phyloP scores from a whole-genome alignment of 441 rosid genomes.

The Erysimum pusillum region DNA sequence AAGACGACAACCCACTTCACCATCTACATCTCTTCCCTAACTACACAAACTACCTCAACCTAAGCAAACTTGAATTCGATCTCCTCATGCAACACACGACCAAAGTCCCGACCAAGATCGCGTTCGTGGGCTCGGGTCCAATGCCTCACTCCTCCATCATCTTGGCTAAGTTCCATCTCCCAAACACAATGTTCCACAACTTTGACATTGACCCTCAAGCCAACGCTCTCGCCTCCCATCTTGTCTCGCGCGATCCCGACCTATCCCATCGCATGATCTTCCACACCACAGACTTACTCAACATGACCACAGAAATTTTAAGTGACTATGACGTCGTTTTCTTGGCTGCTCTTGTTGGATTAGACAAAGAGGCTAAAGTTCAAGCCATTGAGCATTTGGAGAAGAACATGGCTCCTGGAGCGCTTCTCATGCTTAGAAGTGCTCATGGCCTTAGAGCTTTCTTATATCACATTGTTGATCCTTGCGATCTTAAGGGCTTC shows the following conservation, averaged over 20 bases:
- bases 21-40: no score
- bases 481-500: conserved; percentile 71
- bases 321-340: conserved; percentile 66
- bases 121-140: not conserved
- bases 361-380: conserved; percentile 73
- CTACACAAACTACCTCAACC: no score
- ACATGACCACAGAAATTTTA: conserved; percentile 42
- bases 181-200: conserved; percentile 67
- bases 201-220: conserved; percentile 72
- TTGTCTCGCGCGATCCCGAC: conserved; percentile 65
- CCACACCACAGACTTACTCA: conserved; percentile 62
- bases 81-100: no score
- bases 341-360: conserved; percentile 85
- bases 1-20: no score
- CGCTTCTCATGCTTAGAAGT: conserved; percentile 75
- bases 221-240: conserved; percentile 57
- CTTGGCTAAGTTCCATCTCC: conserved; percentile 69
- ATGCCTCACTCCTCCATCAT: conserved; percentile 84
- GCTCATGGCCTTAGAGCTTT: conserved; percentile 84
- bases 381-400: conserved; percentile 67
- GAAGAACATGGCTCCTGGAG: conserved; percentile 73
- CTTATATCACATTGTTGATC: conserved; percentile 74
- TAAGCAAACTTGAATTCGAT: no score
- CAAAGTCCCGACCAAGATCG: no score
- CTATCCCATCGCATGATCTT: conserved; percentile 68